These are phyloP conservation scores for Solanum sparsipilum DNA, from an alignment of 257 asterid genomes.

Conservation along the genomic window DNA sequence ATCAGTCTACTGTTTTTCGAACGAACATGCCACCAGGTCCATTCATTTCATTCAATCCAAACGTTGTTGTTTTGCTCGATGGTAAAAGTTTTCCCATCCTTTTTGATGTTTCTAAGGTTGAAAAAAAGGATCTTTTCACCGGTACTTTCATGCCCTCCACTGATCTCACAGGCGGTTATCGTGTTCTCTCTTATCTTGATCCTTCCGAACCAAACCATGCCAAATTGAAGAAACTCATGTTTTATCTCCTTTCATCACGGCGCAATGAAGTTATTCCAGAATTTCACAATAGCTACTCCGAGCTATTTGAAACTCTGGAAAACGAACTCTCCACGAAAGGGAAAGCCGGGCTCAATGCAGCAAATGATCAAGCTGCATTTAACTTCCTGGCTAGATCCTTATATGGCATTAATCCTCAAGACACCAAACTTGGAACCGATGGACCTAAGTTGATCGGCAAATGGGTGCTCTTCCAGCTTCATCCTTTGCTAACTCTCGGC, in stretches of 20 bases:
- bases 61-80: conserved; percentile 73
- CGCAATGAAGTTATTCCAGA: conserved; percentile 63
- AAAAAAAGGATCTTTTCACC: conserved; percentile 73
- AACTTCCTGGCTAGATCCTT: conserved; percentile 48
- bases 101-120: conserved; percentile 62
- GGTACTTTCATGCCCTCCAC: conserved; percentile 76
- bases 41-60: conserved; percentile 45
- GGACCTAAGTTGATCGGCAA: conserved; percentile 50
- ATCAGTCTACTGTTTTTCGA: conserved; percentile 65
- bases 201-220: conserved; percentile 78
- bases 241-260: conserved; percentile 39
- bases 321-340: conserved; percentile 37
- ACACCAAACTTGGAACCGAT: conserved; percentile 43
- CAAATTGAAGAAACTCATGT: conserved; percentile 51
- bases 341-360: conserved; percentile 35
- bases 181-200: conserved; percentile 64
- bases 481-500: conserved; percentile 49
- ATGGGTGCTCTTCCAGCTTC: conserved; percentile 70
- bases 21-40: conserved; percentile 97
- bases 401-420: conserved; percentile 48
- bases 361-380: conserved; percentile 67
- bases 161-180: conserved; percentile 74
- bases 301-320: conserved; percentile 42
- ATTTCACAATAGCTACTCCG: conserved; percentile 32
- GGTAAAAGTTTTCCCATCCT: conserved; percentile 71